These are phyloP conservation scores for Dissoconium aciculare DNA, from an alignment of 2,329 filamentous ascomycete species.

Conservation along the genomic window DNA sequence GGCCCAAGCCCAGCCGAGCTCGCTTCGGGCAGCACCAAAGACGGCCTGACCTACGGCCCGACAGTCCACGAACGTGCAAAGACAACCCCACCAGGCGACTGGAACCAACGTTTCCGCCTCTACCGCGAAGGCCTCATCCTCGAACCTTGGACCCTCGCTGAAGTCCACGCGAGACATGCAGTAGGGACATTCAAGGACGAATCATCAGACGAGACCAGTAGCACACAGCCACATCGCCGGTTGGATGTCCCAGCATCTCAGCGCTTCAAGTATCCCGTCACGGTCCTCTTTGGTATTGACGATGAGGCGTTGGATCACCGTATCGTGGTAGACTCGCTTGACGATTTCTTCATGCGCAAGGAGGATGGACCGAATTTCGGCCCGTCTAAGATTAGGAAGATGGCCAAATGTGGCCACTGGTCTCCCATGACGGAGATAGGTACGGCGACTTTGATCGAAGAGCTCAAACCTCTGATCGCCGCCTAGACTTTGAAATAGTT, in stretches of 20 bases:
- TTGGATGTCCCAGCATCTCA: conserved; percentile 2
- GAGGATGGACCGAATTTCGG: conserved; percentile 16
- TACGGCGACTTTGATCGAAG: background rate
- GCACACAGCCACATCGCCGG: conserved; percentile 19
- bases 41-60: conserved; percentile 25
- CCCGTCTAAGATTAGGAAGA: conserved; percentile 35
- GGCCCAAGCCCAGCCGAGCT: conserved; percentile 37
- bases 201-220: conserved; percentile 25
- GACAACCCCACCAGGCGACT: conserved; percentile 27
- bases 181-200: conserved; percentile 23
- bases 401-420: conserved; percentile 40
- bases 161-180: background rate
- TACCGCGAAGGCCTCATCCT: conserved; percentile 38
- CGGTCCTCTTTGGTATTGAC: conserved; percentile 38
- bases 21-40: conserved; percentile 18
- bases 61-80: conserved; percentile 27
- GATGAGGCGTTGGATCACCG: conserved; percentile 37
- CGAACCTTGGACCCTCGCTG: conserved; percentile 34
- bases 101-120: conserved; percentile 37
- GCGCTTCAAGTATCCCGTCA: conserved; percentile 36
- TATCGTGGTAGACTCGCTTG: conserved; percentile 38
- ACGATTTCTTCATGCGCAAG: conserved; percentile 30
- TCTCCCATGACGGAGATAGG: conserved; percentile 15
- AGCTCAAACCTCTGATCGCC: conserved; percentile 1
- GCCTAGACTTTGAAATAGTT: too few species aligned